phyloP scores from a whole-genome alignment of 148 eudicot species.

The Camellia lanceoleosa region DNA sequence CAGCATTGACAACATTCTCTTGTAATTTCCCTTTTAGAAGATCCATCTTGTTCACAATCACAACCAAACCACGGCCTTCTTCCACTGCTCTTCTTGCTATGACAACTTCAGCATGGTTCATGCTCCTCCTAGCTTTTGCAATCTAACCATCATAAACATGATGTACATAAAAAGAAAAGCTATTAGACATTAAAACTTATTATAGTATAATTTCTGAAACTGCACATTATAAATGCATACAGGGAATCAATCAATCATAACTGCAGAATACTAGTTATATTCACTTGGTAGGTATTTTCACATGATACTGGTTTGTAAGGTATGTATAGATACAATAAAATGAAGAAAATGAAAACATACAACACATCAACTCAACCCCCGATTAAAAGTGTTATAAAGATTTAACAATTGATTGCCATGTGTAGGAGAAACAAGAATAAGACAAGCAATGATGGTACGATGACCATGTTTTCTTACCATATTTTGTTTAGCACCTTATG shows the following conservation, averaged over 20 bases:
- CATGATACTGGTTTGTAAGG: neutral
- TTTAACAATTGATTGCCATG: neutral
- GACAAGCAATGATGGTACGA: too few relatives aligned
- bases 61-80: slow-evolving; percentile 93
- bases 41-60: slow-evolving; percentile 94
- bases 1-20: slow-evolving; percentile 60
- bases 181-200: neutral
- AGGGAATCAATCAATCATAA: neutral
- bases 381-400: neutral
- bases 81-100: slow-evolving; percentile 97
- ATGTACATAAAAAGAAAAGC: neutral
- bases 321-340: neutral
- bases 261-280: neutral
- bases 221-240: neutral
- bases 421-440: neutral
- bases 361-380: neutral
- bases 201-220: neutral
- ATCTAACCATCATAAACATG: slow-evolving; percentile 36
- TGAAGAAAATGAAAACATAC: neutral
- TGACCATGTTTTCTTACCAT: too few relatives aligned
- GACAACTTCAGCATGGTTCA: slow-evolving; percentile 93
- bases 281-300: neutral
- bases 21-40: slow-evolving; percentile 60
- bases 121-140: slow-evolving; percentile 59
- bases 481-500: too few relatives aligned